Base-by-base conservation (phyloP, 495 filamentous ascomycete genomes). In the Xylaria intraflava region DNA sequence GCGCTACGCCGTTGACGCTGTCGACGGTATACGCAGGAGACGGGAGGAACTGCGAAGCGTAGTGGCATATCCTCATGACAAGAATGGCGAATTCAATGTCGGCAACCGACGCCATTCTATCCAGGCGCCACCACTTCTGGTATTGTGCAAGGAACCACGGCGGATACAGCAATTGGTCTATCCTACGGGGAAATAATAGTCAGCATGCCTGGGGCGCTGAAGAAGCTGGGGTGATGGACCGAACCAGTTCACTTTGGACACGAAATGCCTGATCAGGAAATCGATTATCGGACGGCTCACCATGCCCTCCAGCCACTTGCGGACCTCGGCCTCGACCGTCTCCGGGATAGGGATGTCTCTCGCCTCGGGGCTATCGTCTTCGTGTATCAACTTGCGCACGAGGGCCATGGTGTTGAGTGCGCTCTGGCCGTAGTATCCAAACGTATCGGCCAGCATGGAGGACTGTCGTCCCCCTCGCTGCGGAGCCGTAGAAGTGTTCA, bases 21-120 rank as follows among this genome's bases (percentile, higher is more conserved):
- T 66, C 62, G 11, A 53, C 10, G 4, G 51, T 55, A 26, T 65
- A 52, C 1, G 42, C 43, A 23, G 54, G 59, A 0, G 64, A 63
- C 5, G 64, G 64, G 11, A 69, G 57, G 35, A 64, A 67, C 14
- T 65, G 62, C 12, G 62, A 57, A 3, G 62, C 53, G 47, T 66
- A 69, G 3, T 54, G 48, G 27, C 64, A 58, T 0, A 67, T 56
- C 10, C 62, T 35, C 1, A 69, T 44, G 27, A 67, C 48, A 2
- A 69, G 62, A 5, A 69, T 49, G 6, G 60, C 57, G 29, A 67
- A 65, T 8, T 69, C 62, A 6, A 63, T 39, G 9, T 65, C 64
- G 12, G 20, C 1, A 0, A 65, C 45, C 5, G 12, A n/a, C 17
- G 10, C 23, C n/a, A 44, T 3, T 9, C 27, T 30, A 26, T 31